Evolutionary conservation across 2,329 filamentous ascomycete species (phyloP).

Genomic region (Bipolaris sorokiniana): DNA sequence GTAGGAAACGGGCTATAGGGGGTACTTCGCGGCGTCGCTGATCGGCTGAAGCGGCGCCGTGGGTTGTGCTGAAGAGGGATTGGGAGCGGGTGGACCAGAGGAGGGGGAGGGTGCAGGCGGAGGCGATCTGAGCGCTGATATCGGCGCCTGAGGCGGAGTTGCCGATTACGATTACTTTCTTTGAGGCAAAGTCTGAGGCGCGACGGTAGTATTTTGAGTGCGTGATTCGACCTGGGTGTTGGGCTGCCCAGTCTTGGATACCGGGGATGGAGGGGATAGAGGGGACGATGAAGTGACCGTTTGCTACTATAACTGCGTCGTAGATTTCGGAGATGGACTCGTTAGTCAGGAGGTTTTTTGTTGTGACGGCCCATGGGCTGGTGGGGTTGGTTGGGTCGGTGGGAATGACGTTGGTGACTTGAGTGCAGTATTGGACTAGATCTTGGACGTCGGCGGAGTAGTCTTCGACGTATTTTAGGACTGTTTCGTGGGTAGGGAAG

Average conservation of each 20-base stretch:
- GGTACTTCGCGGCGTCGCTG: constrained; percentile 62
- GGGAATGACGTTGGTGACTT: constrained; percentile 66
- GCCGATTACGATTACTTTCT: constrained; percentile 81
- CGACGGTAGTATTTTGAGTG: constrained; percentile 79
- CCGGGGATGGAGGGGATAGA: constrained; percentile 53
- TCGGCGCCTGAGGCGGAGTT: constrained; percentile 85
- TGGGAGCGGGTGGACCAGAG: constrained; percentile 51
- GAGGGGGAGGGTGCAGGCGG: constrained; percentile 64
- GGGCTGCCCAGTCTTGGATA: constrained; percentile 50
- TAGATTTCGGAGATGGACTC: constrained; percentile 58
- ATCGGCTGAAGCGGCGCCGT: constrained; percentile 26
- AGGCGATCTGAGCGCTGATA: constrained; percentile 78
- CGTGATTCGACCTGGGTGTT: constrained; percentile 49
- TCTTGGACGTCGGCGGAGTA: constrained; percentile 73
- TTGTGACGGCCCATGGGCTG: constrained; percentile 65
- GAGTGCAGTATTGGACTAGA: constrained; percentile 72
- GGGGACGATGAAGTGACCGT: constrained; percentile 56
- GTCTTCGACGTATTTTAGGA: constrained; percentile 74
- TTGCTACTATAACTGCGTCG: constrained; percentile 56
- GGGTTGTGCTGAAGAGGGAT: constrained; percentile 24
- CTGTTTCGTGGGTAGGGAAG: constrained; percentile 74
- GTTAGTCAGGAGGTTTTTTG: constrained; percentile 57
- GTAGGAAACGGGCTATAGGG: constrained; percentile 60
- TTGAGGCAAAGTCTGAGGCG: constrained; percentile 65
- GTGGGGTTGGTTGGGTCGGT: constrained; percentile 28